Evolutionary conservation across 1,284 basidiomycete species (phyloP).

Genomic region (Boletellus dicymbophilus): DNA sequence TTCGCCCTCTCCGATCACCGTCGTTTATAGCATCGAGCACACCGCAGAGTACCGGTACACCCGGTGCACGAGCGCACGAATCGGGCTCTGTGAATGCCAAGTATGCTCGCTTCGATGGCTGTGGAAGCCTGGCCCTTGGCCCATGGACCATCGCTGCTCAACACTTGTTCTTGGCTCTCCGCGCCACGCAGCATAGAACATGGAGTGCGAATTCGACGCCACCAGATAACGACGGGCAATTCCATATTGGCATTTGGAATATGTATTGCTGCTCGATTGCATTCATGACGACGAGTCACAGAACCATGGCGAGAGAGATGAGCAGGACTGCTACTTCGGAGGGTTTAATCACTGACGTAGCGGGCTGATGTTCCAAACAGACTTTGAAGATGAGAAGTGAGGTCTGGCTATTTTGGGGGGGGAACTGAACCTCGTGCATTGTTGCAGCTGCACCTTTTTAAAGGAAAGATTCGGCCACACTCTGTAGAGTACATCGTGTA

Average conservation of each 20-base stretch:
- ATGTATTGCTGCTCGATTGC: constrained; percentile 8
- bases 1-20: constrained; percentile 10
- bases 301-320: constrained; percentile 16
- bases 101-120: constrained; percentile 15
- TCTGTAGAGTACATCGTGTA: constrained; percentile 25
- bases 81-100: constrained; percentile 21
- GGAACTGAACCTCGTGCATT: constrained; percentile 25
- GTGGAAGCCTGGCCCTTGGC: constrained; percentile 29
- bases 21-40: constrained; percentile 14
- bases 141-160: constrained; percentile 25
- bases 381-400: constrained; percentile 27
- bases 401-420: constrained; percentile 27
- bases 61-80: constrained; percentile 20
- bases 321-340: not conserved
- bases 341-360: constrained; percentile 23
- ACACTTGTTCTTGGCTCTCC: constrained; percentile 7
- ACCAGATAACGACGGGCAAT: constrained; percentile 29
- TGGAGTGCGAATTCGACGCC: constrained; percentile 28
- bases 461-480: constrained; percentile 15
- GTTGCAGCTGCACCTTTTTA: constrained; percentile 24
- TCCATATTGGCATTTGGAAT: constrained; percentile 27
- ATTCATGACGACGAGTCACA: constrained; percentile 29
- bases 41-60: constrained; percentile 21
- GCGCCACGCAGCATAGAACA: constrained; percentile 28
- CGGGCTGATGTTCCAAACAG: constrained; percentile 22